A percentile compares a stretch with the other conserved stretches of the same genome.
Evolutionary conservation across 202 grass and related monocot species (phyloP).

Genomic region (Saccharum hybrid): DNA sequence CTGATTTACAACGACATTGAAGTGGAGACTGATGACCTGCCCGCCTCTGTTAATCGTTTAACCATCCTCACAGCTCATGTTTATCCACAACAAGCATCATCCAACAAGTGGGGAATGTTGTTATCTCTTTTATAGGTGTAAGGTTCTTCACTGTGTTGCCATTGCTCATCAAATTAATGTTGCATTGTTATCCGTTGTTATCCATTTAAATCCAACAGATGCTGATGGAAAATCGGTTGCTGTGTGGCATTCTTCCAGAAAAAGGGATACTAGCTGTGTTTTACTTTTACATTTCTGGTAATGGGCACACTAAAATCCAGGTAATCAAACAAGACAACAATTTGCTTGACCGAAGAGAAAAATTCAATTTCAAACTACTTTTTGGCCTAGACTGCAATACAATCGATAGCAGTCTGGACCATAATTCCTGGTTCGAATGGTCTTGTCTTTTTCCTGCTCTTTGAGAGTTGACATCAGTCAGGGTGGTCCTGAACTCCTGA

Average conservation of each 20-base stretch:
- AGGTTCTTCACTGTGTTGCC: neutral
- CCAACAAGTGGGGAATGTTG: neutral
- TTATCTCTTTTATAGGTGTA: constrained; percentile 1
- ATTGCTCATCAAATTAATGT: neutral
- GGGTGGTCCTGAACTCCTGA: neutral
- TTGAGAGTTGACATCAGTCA: constrained; percentile 21
- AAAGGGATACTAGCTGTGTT: neutral
- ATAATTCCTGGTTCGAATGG: neutral
- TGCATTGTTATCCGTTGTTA: neutral
- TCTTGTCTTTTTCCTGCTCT: neutral
- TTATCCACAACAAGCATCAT: constrained; percentile 4
- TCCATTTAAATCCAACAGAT: neutral
- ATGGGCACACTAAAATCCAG: neutral
- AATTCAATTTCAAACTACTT: neutral
- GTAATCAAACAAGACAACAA: neutral
- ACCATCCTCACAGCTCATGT: neutral
- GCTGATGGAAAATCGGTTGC: neutral
- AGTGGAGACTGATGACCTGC: too few species aligned
- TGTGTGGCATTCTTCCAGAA: neutral
- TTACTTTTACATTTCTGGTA: neutral
- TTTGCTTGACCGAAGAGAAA: neutral
- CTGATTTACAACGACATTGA: too few species aligned
- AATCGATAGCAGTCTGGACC: neutral
- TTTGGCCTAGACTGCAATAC: neutral
- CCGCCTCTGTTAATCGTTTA: too few species aligned